Evolutionary conservation across 2,329 filamentous ascomycete species (phyloP), one percentile per base, ranked within the genome.

Genomic region (Stagonosporopsis tanaceti): DNA sequence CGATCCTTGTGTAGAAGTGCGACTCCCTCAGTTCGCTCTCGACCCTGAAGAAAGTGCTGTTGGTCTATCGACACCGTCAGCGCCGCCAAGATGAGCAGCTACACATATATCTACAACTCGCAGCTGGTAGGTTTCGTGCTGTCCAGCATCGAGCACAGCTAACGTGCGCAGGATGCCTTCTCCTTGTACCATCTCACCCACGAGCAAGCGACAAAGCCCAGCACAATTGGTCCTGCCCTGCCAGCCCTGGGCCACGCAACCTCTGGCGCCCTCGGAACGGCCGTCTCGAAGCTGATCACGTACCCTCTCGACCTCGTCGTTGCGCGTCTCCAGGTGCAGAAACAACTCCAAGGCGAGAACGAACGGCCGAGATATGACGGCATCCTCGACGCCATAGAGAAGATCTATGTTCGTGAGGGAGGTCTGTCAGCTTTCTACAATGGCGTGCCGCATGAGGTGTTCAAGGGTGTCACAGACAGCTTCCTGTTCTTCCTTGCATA

Each of bases 401-500:
- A 86, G 72, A 95, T 96, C 63, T 89, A 89, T 68, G 78, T 81
- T 32, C 80, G 84, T 30, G 90, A 93, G 74, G 91, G 91, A n/a
- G 87, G 90, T 3, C 63, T 88, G 17, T 71, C 74, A 48, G 90
- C 89, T 1, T 88, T 96, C 63, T 97, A 82, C 62, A 79, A 76
- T 24, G 81, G 81, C 4, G 68, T 79, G 8, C 60, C 64, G 15
- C 75, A 76, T 8, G 80, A 82, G 65, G 77, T 79, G 1, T 64
- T 74, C 25, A 83, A 83, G 63, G 76, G 77, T 40, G 74, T 83
- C 12, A 75, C 86, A 28, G 92, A 95, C 78, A 91, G 89, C 54
- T 94, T 95, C 72, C 81, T 96, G 48, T 96, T 96, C 81, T 96
- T 96, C 78, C 83, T 94, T 17, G 89, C 91, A 57, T 96, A 96